A percentile compares a stretch with the other conserved stretches of the same genome.
Conservation (phyloP, 2,329 filamentous ascomycete genomes). For the Trichoderma semiorbis region DNA sequence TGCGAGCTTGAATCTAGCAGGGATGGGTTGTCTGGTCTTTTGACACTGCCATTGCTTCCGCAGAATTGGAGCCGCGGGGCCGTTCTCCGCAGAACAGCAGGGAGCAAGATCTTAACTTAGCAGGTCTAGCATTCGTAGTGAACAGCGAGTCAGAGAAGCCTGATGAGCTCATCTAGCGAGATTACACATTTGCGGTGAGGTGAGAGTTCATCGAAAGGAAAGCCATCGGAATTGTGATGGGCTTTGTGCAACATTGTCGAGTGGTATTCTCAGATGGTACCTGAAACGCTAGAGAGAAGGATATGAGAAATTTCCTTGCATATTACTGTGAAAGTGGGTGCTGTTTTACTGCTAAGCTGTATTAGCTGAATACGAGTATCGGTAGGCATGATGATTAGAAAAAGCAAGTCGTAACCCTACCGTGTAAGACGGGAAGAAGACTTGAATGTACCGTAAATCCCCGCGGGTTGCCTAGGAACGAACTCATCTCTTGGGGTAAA, state of each 20-base stretch:
- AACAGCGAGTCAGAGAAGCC: slow-evolving; percentile 3
- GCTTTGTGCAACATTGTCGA: not conserved
- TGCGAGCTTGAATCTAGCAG: not conserved
- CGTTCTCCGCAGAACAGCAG: slow-evolving; percentile 10
- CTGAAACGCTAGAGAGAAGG: slow-evolving; percentile 8
- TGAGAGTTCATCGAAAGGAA: not conserved
- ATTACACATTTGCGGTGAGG: slow-evolving; percentile 8
- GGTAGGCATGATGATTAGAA: not conserved
- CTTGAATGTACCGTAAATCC: not conserved
- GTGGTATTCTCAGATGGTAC: not conserved
- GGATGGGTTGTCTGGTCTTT: not conserved
- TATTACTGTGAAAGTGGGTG: not conserved
- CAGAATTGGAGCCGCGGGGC: not conserved
- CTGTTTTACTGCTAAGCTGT: not conserved
- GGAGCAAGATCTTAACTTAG: slow-evolving; percentile 2
- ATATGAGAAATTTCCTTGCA: not conserved
- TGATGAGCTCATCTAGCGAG: slow-evolving; percentile 1
- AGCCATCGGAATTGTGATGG: not conserved
- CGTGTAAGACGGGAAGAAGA: not conserved
- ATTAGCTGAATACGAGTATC: not conserved
- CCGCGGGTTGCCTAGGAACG: not conserved
- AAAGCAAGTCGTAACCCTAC: not conserved
- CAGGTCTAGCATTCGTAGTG: not conserved
- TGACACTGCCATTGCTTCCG: slow-evolving; percentile 4
- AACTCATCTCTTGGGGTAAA: not conserved